These are phyloP conservation scores for Metschnikowia kofuensis DNA, from an alignment of 805 yeast species.

Conservation along the genomic window DNA sequence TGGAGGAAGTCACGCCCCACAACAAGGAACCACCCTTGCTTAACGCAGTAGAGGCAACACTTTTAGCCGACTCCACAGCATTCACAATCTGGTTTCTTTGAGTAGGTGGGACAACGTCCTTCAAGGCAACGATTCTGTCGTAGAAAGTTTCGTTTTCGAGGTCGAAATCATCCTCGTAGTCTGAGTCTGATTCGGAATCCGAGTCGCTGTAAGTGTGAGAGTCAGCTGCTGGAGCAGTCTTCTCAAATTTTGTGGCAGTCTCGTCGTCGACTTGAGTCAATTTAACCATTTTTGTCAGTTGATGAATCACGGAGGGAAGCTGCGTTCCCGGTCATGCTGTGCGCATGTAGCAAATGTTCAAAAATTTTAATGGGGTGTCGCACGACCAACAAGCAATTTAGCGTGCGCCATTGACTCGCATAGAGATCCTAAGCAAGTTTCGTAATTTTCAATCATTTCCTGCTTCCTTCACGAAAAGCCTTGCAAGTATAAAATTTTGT, in stretches of 20 bases:
- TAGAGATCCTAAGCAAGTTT: no score
- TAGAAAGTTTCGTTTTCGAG: slow-evolving; percentile 73
- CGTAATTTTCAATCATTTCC: no score
- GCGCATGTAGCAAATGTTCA: slow-evolving; percentile 13
- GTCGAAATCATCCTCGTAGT: slow-evolving; percentile 68
- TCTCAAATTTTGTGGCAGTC: slow-evolving; percentile 37
- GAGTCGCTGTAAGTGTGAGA: slow-evolving; percentile 30
- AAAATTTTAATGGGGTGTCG: slow-evolving; percentile 19
- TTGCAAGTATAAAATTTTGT: no score
- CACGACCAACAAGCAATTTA: slow-evolving; percentile 13
- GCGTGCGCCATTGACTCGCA: background rate
- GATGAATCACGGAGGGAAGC: background rate
- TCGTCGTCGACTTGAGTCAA: slow-evolving; percentile 71
- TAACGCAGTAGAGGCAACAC: slow-evolving; percentile 41
- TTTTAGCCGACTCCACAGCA: slow-evolving; percentile 27
- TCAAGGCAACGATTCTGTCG: slow-evolving; percentile 88
- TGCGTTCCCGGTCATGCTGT: background rate
- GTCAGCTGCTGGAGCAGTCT: slow-evolving; percentile 26
- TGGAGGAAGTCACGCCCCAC: slow-evolving; percentile 84
- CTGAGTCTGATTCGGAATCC: slow-evolving; percentile 52
- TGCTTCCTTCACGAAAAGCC: no score
- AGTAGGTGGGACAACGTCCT: slow-evolving; percentile 86
- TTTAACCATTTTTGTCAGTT: slow-evolving; percentile 57
- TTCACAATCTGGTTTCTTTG: slow-evolving; percentile 56
- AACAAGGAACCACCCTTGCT: slow-evolving; percentile 68